Percentiles rank a stretch among this genome's conserved stretches.
Evolutionary conservation across 148 eudicot species (phyloP).

Genomic region (Chenopodium suecicum): DNA sequence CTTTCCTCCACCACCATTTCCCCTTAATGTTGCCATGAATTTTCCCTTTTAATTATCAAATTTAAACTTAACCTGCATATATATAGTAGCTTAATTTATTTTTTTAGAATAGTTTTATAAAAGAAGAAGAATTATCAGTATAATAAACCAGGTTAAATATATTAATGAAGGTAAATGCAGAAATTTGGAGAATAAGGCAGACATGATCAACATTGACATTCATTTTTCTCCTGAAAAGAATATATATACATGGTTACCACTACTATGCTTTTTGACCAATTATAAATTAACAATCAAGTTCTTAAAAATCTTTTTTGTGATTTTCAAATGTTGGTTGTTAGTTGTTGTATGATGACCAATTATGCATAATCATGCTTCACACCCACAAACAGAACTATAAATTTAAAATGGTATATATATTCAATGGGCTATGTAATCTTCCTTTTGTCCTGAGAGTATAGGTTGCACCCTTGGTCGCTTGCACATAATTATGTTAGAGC

Average conservation of each 20-base stretch:
- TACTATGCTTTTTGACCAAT: conserved; percentile 12
- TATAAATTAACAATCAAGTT: background rate
- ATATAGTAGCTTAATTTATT: too few relatives aligned
- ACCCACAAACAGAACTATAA: too few relatives aligned
- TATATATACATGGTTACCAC: conserved; percentile 24
- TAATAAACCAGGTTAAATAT: background rate
- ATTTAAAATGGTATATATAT: too few relatives aligned
- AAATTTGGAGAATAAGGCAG: background rate
- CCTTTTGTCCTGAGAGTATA: background rate
- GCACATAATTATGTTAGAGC: too few relatives aligned
- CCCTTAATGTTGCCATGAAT: conserved; percentile 50
- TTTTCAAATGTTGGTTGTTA: background rate
- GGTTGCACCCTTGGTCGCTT: too few relatives aligned
- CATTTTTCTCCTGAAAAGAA: background rate
- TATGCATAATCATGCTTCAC: too few relatives aligned
- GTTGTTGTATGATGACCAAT: background rate
- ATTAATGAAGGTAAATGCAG: background rate
- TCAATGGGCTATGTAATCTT: background rate
- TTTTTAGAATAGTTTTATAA: too few relatives aligned
- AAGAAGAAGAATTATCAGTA: background rate
- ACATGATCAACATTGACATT: background rate
- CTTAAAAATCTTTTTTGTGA: background rate
- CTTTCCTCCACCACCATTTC: conserved; percentile 28
- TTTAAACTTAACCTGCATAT: conserved; percentile 15
- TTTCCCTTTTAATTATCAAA: background rate